Percentiles rank a stretch among this genome's conserved stretches.
Evolutionary conservation across 257 asterid species (phyloP).

Genomic region (Agastache rugosa): DNA sequence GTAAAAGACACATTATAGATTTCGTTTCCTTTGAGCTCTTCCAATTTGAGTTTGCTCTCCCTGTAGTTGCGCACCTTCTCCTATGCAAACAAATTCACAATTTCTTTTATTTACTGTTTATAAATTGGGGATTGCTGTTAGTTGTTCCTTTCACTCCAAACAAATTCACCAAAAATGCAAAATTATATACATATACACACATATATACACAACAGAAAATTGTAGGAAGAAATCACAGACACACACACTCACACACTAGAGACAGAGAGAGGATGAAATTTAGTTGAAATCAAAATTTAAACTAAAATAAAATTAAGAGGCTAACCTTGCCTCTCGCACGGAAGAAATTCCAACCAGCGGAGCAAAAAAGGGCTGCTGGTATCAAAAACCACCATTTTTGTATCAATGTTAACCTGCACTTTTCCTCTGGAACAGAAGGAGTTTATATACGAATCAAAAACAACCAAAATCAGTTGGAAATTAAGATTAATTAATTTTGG

Average conservation of each 20-base stretch:
- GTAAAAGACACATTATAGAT: conserved; percentile 36
- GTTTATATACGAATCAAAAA: conserved; percentile 9
- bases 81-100: conserved; percentile 39
- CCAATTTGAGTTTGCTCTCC: conserved; percentile 56
- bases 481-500: not conserved
- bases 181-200: too few species aligned
- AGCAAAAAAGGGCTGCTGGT: conserved; percentile 80
- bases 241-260: too few species aligned
- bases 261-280: too few species aligned
- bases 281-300: too few species aligned
- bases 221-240: too few species aligned
- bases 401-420: conserved; percentile 52
- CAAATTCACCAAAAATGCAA: too few species aligned
- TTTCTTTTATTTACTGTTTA: too few species aligned
- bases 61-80: conserved; percentile 64
- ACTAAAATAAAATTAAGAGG: too few species aligned
- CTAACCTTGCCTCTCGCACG: not conserved
- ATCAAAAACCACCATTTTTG: conserved; percentile 63
- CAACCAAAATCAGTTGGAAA: not conserved
- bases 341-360: conserved; percentile 61
- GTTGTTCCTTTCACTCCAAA: too few species aligned
- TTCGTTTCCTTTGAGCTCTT: conserved; percentile 57
- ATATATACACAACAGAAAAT: too few species aligned
- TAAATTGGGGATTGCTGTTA: too few species aligned
- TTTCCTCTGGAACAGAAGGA: conserved; percentile 46